Evolutionary conservation across 768 basidiomycete genomes (phyloP).

Genomic region (Boletellus sp.): DNA sequence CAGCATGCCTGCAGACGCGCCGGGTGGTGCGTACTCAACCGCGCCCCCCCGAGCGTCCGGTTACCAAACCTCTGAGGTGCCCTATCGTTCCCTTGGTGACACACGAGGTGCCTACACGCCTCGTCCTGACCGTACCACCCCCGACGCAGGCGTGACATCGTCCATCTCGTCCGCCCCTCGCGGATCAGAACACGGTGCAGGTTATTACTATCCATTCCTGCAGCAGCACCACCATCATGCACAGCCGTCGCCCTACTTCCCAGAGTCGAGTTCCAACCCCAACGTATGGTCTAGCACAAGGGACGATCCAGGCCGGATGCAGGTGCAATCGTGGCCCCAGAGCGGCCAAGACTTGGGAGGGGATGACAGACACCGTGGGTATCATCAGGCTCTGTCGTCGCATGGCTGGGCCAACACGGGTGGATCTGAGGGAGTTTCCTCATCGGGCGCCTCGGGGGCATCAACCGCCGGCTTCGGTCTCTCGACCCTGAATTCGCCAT

Average conservation of each 20-base stretch:
- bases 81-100: slow-evolving; percentile 27
- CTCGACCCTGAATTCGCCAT: slow-evolving; percentile 56
- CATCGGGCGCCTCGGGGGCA: slow-evolving; percentile 19
- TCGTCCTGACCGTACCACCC: slow-evolving; percentile 25
- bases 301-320: slow-evolving; percentile 21
- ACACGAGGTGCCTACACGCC: slow-evolving; percentile 25
- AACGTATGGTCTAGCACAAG: slow-evolving; percentile 22
- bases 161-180: slow-evolving; percentile 23
- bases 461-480: slow-evolving; percentile 34
- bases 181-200: slow-evolving; percentile 22
- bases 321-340: slow-evolving; percentile 26
- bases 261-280: slow-evolving; percentile 13
- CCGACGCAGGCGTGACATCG: slow-evolving; percentile 21
- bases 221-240: slow-evolving; percentile 25
- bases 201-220: slow-evolving; percentile 27
- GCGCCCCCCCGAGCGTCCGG: slow-evolving; percentile 18
- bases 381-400: slow-evolving; percentile 23
- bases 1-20: slow-evolving; percentile 20
- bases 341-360: slow-evolving; percentile 20
- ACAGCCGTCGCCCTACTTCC: slow-evolving; percentile 23
- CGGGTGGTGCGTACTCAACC: slow-evolving; percentile 10
- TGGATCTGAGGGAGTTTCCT: slow-evolving; percentile 23
- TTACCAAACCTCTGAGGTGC: slow-evolving; percentile 24
- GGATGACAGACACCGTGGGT: slow-evolving; percentile 30
- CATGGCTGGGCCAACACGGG: slow-evolving; percentile 23